A percentile compares a stretch with the other conserved stretches of the same genome.
phyloP scores from a whole-genome alignment of 2,329 filamentous ascomycete species.

The Aspergillus amoenus region DNA sequence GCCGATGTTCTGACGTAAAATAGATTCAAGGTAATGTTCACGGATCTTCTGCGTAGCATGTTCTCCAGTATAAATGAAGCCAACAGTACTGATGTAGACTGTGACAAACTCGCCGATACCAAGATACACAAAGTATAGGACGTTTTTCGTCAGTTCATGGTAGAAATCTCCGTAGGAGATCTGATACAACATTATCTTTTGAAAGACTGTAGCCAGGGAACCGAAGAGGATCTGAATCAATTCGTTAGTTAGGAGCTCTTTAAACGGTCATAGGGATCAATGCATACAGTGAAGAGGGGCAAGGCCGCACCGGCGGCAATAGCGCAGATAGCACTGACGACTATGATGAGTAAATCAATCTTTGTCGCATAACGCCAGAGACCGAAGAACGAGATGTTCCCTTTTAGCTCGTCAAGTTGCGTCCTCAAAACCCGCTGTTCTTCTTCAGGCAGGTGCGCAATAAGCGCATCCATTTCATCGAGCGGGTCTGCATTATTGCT shows the following conservation, averaged over 20 bases:
- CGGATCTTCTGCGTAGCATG: slow-evolving; percentile 77
- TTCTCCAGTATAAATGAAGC: slow-evolving; percentile 86
- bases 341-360: slow-evolving; percentile 64
- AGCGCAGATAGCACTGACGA: slow-evolving; percentile 61
- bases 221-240: slow-evolving; percentile 64
- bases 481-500: slow-evolving; percentile 7
- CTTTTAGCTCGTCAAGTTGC: slow-evolving; percentile 65
- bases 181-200: slow-evolving; percentile 57
- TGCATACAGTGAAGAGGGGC: slow-evolving; percentile 71
- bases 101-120: slow-evolving; percentile 77
- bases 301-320: slow-evolving; percentile 73
- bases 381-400: slow-evolving; percentile 63
- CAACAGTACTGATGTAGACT: slow-evolving; percentile 76
- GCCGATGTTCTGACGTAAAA: slow-evolving; percentile 83
- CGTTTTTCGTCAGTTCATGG: slow-evolving; percentile 59
- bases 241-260: slow-evolving; percentile 10
- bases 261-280: neutral
- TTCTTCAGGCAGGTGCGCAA: slow-evolving; percentile 61
- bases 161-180: slow-evolving; percentile 59
- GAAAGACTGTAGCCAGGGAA: slow-evolving; percentile 70
- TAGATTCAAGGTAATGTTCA: slow-evolving; percentile 78
- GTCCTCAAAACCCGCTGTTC: slow-evolving; percentile 67
- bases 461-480: slow-evolving; percentile 52
- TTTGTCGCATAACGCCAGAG: slow-evolving; percentile 70
- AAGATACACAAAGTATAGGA: slow-evolving; percentile 83